Base-by-base conservation (phyloP, 441 rosid genomes). In the Omphalea diandra region DNA sequence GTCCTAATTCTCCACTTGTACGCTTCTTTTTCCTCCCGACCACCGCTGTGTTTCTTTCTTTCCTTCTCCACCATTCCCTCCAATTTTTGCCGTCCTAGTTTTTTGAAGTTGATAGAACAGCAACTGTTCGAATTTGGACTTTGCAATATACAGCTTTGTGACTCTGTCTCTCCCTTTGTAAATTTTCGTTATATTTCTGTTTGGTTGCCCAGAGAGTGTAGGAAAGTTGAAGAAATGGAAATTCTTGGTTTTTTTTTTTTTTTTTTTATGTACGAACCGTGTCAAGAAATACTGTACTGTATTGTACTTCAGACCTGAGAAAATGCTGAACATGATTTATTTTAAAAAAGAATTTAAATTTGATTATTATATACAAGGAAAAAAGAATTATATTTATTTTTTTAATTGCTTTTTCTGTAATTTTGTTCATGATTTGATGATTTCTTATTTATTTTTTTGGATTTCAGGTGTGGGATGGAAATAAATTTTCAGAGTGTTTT, bases 401-500 rank as follows among this genome's bases (percentile, higher is more conserved):
- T 31, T 17, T 22, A 10, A 6, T n/a, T 49, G 26, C n/a, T 49
- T 24, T 8, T 7, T 10, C 3, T 35, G 38, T 71, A 40, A 44
- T 32, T 72, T 63, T 36, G 62, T 57, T 47, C 59, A 1, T 27
- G 38, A 24, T 50, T 38, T 47, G 14, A 3, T 49, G 8, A 1
- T 57, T 43, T 40, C 32, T 5, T 47, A 11, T 29, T 43, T 50
- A 41, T 35, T 3, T 70, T 38, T 54, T 71, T 50, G 49, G 70
- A 49, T 78, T 73, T 63, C 92, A 90, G 97, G 87, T 84, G 18
- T 84, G 86, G 85, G 79, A 79, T 68, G 86, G 85, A 68, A 79
- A 72, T 72, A 71, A 56, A 59, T 79, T 87, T 81, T 73, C 88
- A 46, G 79, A 81, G 69, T 86, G 87, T 77, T 83, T 93, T 35